phyloP scores from a whole-genome alignment of 163 green algal species.

The Trebouxiophyceae sp. region DNA sequence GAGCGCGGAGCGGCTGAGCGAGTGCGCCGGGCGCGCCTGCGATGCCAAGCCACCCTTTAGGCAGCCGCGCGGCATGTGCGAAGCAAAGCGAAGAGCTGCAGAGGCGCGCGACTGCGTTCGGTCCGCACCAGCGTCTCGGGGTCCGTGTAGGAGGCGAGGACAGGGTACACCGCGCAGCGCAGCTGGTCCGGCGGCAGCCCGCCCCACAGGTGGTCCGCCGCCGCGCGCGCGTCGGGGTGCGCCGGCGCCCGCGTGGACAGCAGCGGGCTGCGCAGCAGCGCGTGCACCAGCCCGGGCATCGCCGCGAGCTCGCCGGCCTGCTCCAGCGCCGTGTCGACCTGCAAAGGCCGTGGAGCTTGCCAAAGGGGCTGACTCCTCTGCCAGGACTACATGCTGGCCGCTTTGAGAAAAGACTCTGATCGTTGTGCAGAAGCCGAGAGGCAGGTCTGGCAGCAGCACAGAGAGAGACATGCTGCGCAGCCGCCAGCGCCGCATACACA shows the following conservation, averaged over 20 bases:
- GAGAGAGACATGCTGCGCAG: too few species aligned
- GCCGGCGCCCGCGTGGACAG: conserved; percentile 29
- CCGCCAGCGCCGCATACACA: too few species aligned
- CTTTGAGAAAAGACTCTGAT: too few species aligned
- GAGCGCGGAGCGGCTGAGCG: conserved; percentile 51
- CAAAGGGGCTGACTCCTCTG: too few species aligned
- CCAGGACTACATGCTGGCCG: too few species aligned
- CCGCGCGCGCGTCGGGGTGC: conserved; percentile 56
- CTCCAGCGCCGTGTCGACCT: conserved; percentile 66
- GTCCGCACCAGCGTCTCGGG: conserved; percentile 31
- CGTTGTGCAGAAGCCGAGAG: too few species aligned
- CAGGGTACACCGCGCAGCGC: conserved; percentile 72
- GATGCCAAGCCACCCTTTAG: too few species aligned
- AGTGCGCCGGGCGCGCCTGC: conserved; percentile 52
- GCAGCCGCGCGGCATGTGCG: too few species aligned
- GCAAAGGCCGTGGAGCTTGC: conserved; percentile 76
- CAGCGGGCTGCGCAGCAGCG: conserved; percentile 70
- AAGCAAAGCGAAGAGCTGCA: too few species aligned
- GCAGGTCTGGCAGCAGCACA: too few species aligned
- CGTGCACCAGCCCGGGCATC: conserved; percentile 71
- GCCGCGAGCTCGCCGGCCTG: conserved; percentile 45
- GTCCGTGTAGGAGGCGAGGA: conserved; percentile 59
- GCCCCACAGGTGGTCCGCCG: conserved; percentile 50
- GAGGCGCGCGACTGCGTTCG: neutral
- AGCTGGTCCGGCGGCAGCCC: conserved; percentile 66